Percentiles rank a stretch among this genome's conserved stretches.
Conservation (phyloP, 148 eudicot species). For the Nepenthes gracilis region DNA sequence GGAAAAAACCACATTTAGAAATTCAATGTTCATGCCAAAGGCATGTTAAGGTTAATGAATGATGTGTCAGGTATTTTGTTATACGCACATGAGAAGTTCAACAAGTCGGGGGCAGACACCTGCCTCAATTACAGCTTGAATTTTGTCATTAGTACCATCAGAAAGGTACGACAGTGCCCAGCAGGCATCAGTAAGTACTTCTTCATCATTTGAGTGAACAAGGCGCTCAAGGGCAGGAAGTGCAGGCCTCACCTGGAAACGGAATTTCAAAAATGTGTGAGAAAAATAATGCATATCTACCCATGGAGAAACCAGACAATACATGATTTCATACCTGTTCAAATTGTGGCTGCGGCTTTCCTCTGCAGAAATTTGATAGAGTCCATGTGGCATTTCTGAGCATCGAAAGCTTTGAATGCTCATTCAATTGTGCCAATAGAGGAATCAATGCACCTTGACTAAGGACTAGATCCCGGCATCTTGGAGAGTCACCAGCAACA, state of each 20-base stretch:
- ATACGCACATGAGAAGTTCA: slow-evolving; percentile 63
- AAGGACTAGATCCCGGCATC: slow-evolving; percentile 70
- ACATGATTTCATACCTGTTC: slow-evolving; percentile 38
- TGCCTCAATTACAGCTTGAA: slow-evolving; percentile 82
- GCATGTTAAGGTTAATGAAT: slow-evolving; percentile 3
- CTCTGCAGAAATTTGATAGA: slow-evolving; percentile 69
- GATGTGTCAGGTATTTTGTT: not conserved
- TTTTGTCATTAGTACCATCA: slow-evolving; percentile 82
- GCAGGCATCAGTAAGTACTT: slow-evolving; percentile 81
- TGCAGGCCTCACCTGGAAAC: slow-evolving; percentile 51
- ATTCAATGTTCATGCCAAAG: not conserved
- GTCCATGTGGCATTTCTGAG: slow-evolving; percentile 89
- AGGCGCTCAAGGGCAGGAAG: slow-evolving; percentile 74
- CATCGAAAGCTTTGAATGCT: slow-evolving; percentile 75
- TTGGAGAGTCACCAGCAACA: slow-evolving; percentile 85
- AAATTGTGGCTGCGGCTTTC: slow-evolving; percentile 75
- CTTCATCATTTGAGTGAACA: slow-evolving; percentile 73
- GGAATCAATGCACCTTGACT: slow-evolving; percentile 57
- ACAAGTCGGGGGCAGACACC: slow-evolving; percentile 68
- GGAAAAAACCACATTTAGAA: slow-evolving; percentile 4
- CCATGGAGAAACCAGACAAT: not conserved
- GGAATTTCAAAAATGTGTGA: slow-evolving; percentile 1
- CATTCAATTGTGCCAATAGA: slow-evolving; percentile 51
- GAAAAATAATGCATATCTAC: not conserved
- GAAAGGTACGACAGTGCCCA: slow-evolving; percentile 89